Evolutionary conservation across 2,329 filamentous ascomycete genomes (phyloP).

Genomic region (Alternaria angustiovoidea): DNA sequence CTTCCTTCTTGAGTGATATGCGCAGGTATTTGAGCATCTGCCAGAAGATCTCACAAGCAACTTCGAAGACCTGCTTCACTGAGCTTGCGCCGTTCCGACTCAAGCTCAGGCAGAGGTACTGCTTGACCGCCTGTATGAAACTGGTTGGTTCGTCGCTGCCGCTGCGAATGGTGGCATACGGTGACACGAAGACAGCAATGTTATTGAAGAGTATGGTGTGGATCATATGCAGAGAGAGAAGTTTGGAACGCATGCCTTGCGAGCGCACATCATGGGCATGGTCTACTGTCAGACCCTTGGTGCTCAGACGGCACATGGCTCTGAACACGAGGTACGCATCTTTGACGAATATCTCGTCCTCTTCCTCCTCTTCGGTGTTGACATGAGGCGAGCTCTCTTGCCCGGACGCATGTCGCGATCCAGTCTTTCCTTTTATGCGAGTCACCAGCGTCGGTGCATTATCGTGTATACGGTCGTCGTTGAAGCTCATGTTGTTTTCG

Average conservation of each 20-base stretch:
- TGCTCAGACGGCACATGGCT: constrained; percentile 96
- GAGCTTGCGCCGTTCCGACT: constrained; percentile 95
- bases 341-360: constrained; percentile 96
- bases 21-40: constrained; percentile 94
- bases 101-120: constrained; percentile 93
- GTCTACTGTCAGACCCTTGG: constrained; percentile 86
- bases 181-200: constrained; percentile 87
- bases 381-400: constrained; percentile 57
- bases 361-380: constrained; percentile 70
- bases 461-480: constrained; percentile 71
- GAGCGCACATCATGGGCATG: constrained; percentile 92
- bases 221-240: constrained; percentile 93
- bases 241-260: constrained; percentile 96
- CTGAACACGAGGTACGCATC: constrained; percentile 97
- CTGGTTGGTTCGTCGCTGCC: constrained; percentile 88
- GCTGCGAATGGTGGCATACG: constrained; percentile 89
- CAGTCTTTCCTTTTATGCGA: constrained; percentile 59
- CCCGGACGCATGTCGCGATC: constrained; percentile 56
- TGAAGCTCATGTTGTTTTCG: constrained; percentile 71
- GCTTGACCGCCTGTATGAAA: constrained; percentile 94
- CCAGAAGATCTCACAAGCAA: constrained; percentile 98
- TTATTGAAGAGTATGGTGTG: constrained; percentile 96
- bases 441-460: constrained; percentile 74
- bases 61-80: constrained; percentile 89
- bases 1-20: constrained; percentile 96